A percentile compares a stretch with the other conserved stretches of the same genome.
phyloP scores from a whole-genome alignment of 352 stramenopile genomes.

The Phytopythium mirpurense region DNA sequence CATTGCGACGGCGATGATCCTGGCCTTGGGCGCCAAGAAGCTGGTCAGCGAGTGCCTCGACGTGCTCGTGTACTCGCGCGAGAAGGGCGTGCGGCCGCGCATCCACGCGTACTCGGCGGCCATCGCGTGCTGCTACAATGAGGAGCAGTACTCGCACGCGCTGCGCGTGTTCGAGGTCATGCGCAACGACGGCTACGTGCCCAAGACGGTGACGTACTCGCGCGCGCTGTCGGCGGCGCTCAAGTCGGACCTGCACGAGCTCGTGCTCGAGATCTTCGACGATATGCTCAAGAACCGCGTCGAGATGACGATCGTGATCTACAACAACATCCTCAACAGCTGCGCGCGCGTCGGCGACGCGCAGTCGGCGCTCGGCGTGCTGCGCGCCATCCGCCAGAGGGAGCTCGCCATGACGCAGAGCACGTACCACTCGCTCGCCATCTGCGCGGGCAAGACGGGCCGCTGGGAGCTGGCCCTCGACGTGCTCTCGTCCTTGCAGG shows the following conservation, averaged over 20 bases:
- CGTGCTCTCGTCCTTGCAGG: slow-evolving; percentile 41
- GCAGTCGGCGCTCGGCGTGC: slow-evolving; percentile 60
- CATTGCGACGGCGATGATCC: slow-evolving; percentile 59
- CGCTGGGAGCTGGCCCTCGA: slow-evolving; percentile 68
- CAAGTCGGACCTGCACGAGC: slow-evolving; percentile 70
- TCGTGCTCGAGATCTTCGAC: slow-evolving; percentile 87
- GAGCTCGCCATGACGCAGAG: slow-evolving; percentile 63
- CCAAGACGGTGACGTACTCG: slow-evolving; percentile 78
- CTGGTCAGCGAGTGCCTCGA: slow-evolving; percentile 52
- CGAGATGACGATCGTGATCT: slow-evolving; percentile 70
- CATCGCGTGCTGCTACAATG: slow-evolving; percentile 77
- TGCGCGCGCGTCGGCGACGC: slow-evolving; percentile 68
- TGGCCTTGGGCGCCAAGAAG: slow-evolving; percentile 41
- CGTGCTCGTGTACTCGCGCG: slow-evolving; percentile 55
- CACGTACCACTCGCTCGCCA: slow-evolving; percentile 76
- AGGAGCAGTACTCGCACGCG: slow-evolving; percentile 58
- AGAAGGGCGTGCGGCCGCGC: slow-evolving; percentile 62
- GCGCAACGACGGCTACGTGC: slow-evolving; percentile 79
- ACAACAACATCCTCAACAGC: slow-evolving; percentile 86
- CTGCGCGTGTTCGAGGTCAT: slow-evolving; percentile 85
- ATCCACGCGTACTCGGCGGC: slow-evolving; percentile 81
- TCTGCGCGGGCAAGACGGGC: slow-evolving; percentile 72
- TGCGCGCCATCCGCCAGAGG: slow-evolving; percentile 57
- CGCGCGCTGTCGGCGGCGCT: slow-evolving; percentile 76
- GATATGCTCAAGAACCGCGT: slow-evolving; percentile 77